Evolutionary conservation across 768 basidiomycete genomes (phyloP), one percentile per base, ranked within the genome.

Genomic region (Suillus paluster): DNA sequence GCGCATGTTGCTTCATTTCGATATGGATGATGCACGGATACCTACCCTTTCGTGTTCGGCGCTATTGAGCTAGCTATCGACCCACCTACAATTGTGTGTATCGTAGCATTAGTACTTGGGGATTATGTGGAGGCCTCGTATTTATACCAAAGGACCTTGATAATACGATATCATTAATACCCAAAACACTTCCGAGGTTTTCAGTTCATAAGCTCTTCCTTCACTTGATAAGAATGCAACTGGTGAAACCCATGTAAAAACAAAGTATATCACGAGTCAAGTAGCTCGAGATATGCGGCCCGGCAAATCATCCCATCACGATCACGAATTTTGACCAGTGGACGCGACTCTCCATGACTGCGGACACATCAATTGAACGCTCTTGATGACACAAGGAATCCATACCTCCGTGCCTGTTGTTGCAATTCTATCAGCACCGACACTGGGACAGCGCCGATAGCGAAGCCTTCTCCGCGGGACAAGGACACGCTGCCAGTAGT

Each of bases 401-500:
- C 74, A 5, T 23, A 80, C 81, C 78, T 73, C 58, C 72, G 61
- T 5, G 79, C 75, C 64, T 90, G 89, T 61, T 83, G 78, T 61
- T 79, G 73, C 21, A 90, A 71, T 39, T 83, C 80, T 27, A 89
- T 66, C 39, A 87, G 76, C 58, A 77, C 77, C 30, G 73, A 68
- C 14, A 95, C 70, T 4, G 92, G 79, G 19, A 98, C 75, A 0
- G 88, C 86, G 19, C 88, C 97, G 14, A 97, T 80, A 3, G 86
- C 95, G 67, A 86, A 86, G 0, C 93, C 95, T 62, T 84, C 77
- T 0, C 96, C 96, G 33, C 87, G 83, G 0, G 86, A 82, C 9
- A 98, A 81, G 2, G 95, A 96, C 71, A 84, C 90, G 63, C 87
- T 88, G 0, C 95, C 96, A 3, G 91, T 89, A 0, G 94, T 94